phyloP scores from a whole-genome alignment of 1,284 basidiomycete genomes.

The Takashimella tepidaria region DNA sequence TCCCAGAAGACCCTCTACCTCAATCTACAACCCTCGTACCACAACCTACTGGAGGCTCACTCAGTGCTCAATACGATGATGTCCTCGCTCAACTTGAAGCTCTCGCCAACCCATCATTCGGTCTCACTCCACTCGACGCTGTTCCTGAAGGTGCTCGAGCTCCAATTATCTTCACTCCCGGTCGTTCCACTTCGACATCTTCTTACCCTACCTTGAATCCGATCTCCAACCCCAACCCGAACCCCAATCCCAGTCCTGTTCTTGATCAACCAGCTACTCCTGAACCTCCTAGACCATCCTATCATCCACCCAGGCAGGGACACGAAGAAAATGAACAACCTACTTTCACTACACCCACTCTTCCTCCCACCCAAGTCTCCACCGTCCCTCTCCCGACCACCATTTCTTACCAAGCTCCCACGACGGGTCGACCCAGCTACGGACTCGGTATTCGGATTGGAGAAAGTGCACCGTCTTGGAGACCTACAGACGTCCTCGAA shows the following conservation, averaged over 20 bases:
- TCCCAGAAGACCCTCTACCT: neutral
- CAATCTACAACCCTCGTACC: constrained; percentile 4
- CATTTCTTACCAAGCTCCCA: neutral
- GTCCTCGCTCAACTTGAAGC: constrained; percentile 37
- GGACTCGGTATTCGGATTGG: constrained; percentile 9
- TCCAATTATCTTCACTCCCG: constrained; percentile 4
- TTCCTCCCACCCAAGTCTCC: neutral
- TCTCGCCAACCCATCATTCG: constrained; percentile 19
- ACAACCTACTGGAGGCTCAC: constrained; percentile 8
- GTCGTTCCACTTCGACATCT: neutral
- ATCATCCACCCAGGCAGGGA: neutral
- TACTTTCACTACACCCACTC: neutral
- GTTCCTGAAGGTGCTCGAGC: neutral
- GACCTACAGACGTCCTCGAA: constrained; percentile 14
- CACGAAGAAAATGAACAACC: neutral
- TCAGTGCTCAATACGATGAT: constrained; percentile 28
- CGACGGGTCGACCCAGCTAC: neutral
- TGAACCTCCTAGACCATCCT: no score
- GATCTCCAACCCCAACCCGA: no score
- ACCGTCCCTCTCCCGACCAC: neutral
- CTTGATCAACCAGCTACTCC: neutral
- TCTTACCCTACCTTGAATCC: neutral
- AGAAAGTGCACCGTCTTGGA: constrained; percentile 4
- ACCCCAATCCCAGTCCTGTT: neutral
- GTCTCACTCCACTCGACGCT: constrained; percentile 3